Evolutionary conservation across 805 yeast genomes (phyloP).

Genomic region (Candida nanaspora): DNA sequence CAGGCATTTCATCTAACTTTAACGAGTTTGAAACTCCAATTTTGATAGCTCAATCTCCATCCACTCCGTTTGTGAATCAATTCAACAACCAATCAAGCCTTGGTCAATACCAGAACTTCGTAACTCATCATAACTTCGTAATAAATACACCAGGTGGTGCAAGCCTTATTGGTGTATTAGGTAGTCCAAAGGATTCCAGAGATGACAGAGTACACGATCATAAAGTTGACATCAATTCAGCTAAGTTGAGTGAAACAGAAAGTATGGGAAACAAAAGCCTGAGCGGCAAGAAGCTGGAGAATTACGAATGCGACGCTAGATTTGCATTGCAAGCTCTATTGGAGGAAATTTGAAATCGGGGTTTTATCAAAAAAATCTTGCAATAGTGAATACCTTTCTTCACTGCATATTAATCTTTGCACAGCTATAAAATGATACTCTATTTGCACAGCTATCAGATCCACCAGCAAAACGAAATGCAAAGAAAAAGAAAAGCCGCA

Average conservation of each 20-base stretch:
- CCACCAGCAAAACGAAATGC: too few relatives aligned
- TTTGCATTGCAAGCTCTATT: constrained; percentile 20
- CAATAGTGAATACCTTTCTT: too few relatives aligned
- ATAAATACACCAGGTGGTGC: neutral
- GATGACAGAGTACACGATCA: neutral
- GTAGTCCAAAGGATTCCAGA: neutral
- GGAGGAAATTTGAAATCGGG: constrained; percentile 10
- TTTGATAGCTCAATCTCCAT: neutral
- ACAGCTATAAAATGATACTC: too few relatives aligned
- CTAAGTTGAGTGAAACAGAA: too few relatives aligned
- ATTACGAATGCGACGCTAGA: constrained; percentile 17
- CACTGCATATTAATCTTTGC: too few relatives aligned
- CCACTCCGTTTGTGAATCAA: neutral
- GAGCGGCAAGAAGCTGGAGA: neutral
- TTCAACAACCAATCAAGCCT: neutral
- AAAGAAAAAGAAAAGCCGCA: too few relatives aligned
- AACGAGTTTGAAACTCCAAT: constrained; percentile 18
- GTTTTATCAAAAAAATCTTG: too few relatives aligned
- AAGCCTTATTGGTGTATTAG: constrained; percentile 4
- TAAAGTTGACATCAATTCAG: neutral
- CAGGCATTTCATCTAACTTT: constrained; percentile 15
- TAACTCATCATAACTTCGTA: neutral
- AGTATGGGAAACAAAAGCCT: neutral
- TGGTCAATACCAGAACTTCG: too few relatives aligned
- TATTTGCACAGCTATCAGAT: too few relatives aligned